Conservation (phyloP, 2,329 filamentous ascomycete genomes). For the Dactylellina drechsleri region DNA sequence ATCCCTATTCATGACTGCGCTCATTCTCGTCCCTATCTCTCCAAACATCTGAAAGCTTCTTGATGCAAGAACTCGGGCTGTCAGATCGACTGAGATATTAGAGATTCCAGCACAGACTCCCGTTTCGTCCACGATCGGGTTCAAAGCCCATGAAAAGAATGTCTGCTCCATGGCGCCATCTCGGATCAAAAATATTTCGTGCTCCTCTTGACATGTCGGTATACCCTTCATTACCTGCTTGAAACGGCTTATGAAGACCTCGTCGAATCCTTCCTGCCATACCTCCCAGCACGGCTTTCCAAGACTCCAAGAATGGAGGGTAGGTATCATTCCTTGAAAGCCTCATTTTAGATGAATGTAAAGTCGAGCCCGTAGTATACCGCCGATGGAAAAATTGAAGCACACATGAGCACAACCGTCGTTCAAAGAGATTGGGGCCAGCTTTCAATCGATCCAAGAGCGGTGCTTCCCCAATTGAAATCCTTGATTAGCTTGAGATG, state of each 20-base stretch:
- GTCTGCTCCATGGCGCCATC: conserved; percentile 63
- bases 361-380: conserved; percentile 80
- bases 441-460: conserved; percentile 77
- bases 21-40: conserved; percentile 64
- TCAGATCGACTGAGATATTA: conserved; percentile 56
- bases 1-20: conserved; percentile 63
- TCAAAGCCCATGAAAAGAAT: conserved; percentile 57
- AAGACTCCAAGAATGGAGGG: conserved; percentile 79
- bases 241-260: conserved; percentile 64
- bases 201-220: conserved; percentile 81
- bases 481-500: conserved; percentile 79
- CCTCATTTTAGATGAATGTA: conserved; percentile 77
- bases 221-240: conserved; percentile 74
- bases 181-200: conserved; percentile 76
- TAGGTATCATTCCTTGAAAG: conserved; percentile 76
- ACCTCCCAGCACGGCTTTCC: conserved; percentile 76
- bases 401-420: conserved; percentile 77
- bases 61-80: conserved; percentile 53
- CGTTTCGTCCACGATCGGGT: conserved; percentile 51
- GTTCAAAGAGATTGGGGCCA: conserved; percentile 78
- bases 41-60: conserved; percentile 57
- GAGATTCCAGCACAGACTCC: conserved; percentile 51
- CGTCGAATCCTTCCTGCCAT: conserved; percentile 75
- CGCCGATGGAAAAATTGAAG: conserved; percentile 79
- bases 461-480: conserved; percentile 77